These are phyloP conservation scores for Solanum pimpinellifolium DNA, from an alignment of 257 asterid genomes.

Conservation along the genomic window DNA sequence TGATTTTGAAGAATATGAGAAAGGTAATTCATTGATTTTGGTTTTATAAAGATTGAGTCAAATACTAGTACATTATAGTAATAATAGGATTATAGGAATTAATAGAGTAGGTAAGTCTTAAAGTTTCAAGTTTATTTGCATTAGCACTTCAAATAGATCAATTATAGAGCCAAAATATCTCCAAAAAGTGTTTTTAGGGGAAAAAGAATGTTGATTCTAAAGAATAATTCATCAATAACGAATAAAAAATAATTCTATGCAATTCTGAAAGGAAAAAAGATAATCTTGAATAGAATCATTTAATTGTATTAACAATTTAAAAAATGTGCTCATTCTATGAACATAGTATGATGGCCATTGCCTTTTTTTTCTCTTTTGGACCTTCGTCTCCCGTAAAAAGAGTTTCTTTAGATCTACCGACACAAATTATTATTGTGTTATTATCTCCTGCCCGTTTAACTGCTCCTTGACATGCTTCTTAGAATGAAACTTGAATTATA, in stretches of 20 bases:
- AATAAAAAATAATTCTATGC: not conserved
- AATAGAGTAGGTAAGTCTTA: not conserved
- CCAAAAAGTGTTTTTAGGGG: too few species aligned
- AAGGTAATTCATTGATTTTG: not conserved
- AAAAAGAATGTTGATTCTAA: not conserved
- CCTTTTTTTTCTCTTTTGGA: not conserved
- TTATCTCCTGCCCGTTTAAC: accelerated
- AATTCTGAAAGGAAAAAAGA: not conserved
- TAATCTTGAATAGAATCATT: not conserved
- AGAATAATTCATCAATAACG: not conserved
- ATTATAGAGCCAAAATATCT: not conserved
- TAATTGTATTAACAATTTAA: too few species aligned
- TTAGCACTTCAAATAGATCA: not conserved
- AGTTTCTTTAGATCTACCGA: not conserved
- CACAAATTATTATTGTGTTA: not conserved
- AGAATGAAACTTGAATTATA: not conserved
- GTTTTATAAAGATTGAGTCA: not conserved
- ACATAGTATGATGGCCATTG: not conserved
- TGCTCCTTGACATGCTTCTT: too few species aligned
- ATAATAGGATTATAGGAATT: not conserved
- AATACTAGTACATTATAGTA: not conserved
- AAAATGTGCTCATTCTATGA: not conserved
- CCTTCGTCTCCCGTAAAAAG: not conserved
- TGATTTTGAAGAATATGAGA: not conserved
- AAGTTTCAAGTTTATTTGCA: not conserved